Conservation (phyloP, 2,329 filamentous ascomycete genomes). For the Fusarium sp. region DNA sequence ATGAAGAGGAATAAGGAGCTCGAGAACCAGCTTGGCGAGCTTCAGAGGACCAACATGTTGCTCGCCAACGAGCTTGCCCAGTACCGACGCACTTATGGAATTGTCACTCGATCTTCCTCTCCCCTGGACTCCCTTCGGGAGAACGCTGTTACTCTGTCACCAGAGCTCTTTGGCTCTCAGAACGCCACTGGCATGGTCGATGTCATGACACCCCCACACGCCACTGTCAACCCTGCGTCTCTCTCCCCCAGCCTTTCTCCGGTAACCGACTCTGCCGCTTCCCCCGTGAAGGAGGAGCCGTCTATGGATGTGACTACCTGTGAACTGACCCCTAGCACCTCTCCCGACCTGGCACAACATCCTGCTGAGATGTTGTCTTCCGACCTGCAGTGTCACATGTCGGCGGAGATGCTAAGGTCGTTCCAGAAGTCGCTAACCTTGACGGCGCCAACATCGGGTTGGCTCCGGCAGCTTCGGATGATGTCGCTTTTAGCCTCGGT, state of each 20-base stretch:
- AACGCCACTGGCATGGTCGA: conserved; percentile 53
- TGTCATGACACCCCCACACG: conserved; percentile 49
- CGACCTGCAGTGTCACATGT: conserved; percentile 99
- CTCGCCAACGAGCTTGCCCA: conserved; percentile 60
- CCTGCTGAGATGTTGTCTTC: conserved; percentile 99
- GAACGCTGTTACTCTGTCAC: conserved; percentile 64
- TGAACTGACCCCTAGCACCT: conserved; percentile 51
- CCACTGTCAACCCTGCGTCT: conserved; percentile 68
- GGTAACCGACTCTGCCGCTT: conserved; percentile 54
- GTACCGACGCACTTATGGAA: conserved; percentile 56
- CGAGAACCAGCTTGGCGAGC: conserved; percentile 66
- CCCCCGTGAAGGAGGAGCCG: conserved; percentile 44
- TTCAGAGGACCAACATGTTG: conserved; percentile 61
- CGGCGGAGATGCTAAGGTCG: conserved; percentile 67
- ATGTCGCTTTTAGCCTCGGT: conserved; percentile 72
- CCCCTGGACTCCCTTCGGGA: conserved; percentile 54
- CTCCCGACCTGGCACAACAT: conserved; percentile 99
- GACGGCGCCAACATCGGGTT: conserved; percentile 52
- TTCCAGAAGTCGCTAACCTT: conserved; percentile 55
- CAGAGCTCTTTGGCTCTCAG: conserved; percentile 63
- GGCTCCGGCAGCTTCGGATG: conserved; percentile 63
- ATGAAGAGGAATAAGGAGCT: conserved; percentile 77
- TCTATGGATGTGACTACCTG: conserved; percentile 34
- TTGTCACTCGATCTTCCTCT: conserved; percentile 52
- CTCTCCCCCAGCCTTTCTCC: conserved; percentile 65